Evolutionary conservation across 768 basidiomycete genomes (phyloP).

Genomic region (Mycena rebaudengoi): DNA sequence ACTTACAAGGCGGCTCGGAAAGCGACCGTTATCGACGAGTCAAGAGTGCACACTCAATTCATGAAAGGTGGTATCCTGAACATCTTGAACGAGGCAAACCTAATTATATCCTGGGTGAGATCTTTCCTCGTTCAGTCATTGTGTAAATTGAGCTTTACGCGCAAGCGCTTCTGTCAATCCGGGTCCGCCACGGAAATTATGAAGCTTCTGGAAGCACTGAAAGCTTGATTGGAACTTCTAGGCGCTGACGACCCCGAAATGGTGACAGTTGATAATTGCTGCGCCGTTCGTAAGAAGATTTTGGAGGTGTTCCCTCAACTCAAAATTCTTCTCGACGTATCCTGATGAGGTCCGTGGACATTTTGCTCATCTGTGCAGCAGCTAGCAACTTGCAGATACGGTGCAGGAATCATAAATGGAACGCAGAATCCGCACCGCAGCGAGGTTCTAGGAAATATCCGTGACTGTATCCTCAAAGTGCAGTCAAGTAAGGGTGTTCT

Average conservation of each 20-base stretch:
- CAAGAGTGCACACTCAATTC: constrained; percentile 3
- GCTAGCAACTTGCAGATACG: too few species aligned
- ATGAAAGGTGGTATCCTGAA: constrained; percentile 12
- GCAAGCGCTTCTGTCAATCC: constrained; percentile 13
- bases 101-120: not conserved
- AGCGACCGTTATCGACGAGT: constrained; percentile 13
- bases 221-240: not conserved
- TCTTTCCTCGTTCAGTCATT: not conserved
- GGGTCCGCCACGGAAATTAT: constrained; percentile 10
- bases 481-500: too few species aligned
- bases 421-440: too few species aligned
- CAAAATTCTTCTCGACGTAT: too few species aligned
- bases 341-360: too few species aligned
- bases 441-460: too few species aligned
- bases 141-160: not conserved
- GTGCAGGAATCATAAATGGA: too few species aligned
- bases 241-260: constrained; percentile 4
- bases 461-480: too few species aligned
- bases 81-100: not conserved
- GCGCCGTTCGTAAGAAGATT: constrained; percentile 2
- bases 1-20: constrained; percentile 23
- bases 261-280: constrained; percentile 22
- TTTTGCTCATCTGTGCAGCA: too few species aligned
- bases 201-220: constrained; percentile 13
- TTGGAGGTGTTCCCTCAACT: constrained; percentile 1